Conservation (phyloP, 2,329 filamentous ascomycete genomes). For the Calycina herbarum region DNA sequence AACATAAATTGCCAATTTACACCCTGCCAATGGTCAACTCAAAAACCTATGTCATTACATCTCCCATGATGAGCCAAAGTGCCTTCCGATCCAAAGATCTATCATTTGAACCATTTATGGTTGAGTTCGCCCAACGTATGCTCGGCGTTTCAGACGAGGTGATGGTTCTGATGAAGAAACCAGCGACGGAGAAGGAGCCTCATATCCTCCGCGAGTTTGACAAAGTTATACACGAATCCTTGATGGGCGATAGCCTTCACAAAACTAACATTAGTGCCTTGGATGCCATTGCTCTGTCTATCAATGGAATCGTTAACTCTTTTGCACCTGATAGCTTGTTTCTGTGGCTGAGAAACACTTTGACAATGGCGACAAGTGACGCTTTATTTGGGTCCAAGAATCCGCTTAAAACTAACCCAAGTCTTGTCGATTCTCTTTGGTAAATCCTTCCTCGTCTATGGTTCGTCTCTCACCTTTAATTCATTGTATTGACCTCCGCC, state of each 20-base stretch:
- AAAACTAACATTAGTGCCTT: constrained; percentile 42
- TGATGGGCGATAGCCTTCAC: constrained; percentile 40
- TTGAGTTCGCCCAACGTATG: constrained; percentile 41
- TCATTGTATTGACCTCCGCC: constrained; percentile 15
- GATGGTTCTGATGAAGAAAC: constrained; percentile 34
- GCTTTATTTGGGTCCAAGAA: constrained; percentile 47
- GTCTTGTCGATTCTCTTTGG: constrained; percentile 43
- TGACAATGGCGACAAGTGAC: constrained; percentile 42
- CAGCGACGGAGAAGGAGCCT: constrained; percentile 30
- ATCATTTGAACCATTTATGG: constrained; percentile 45
- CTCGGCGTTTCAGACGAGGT: constrained; percentile 39
- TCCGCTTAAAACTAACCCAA: constrained; percentile 40
- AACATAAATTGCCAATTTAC: constrained; percentile 39
- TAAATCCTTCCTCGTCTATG: too few species aligned
- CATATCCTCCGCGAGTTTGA: constrained; percentile 35
- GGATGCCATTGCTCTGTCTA: constrained; percentile 35
- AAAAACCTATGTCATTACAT: constrained; percentile 47
- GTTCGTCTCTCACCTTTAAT: too few species aligned
- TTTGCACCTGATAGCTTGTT: constrained; percentile 42
- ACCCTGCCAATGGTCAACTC: constrained; percentile 47
- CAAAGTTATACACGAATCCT: constrained; percentile 38
- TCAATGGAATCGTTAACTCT: constrained; percentile 33
- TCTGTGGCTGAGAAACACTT: constrained; percentile 41
- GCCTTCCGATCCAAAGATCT: constrained; percentile 44
- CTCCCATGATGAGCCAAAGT: constrained; percentile 41